These are phyloP conservation scores for Panellus pusillus DNA, from an alignment of 768 basidiomycete species.

Conservation along the genomic window DNA sequence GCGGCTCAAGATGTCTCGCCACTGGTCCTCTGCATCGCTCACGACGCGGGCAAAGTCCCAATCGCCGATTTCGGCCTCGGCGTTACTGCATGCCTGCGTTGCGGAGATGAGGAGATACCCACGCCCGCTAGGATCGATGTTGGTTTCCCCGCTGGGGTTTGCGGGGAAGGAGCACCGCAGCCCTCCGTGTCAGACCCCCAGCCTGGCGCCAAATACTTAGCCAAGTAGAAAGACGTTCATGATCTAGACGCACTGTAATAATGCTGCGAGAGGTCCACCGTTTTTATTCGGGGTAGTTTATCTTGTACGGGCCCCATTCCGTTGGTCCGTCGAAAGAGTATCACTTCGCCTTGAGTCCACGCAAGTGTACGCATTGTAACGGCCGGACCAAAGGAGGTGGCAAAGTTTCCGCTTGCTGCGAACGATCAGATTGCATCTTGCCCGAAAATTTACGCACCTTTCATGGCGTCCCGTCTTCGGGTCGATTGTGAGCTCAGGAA, in stretches of 20 bases:
- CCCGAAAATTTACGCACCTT: too few relatives aligned
- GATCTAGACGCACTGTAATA: conserved; percentile 50
- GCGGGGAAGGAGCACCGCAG: conserved; percentile 53
- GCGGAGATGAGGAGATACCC: conserved; percentile 67
- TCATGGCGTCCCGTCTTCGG: conserved; percentile 50
- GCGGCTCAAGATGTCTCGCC: conserved; percentile 59
- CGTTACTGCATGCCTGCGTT: conserved; percentile 60
- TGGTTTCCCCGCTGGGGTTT: conserved; percentile 31
- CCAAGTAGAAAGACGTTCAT: too few relatives aligned
- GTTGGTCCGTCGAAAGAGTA: conserved; percentile 45
- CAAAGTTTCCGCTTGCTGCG: conserved; percentile 44
- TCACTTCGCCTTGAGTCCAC: conserved; percentile 57
- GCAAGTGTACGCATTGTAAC: conserved; percentile 59
- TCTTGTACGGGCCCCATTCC: conserved; percentile 58
- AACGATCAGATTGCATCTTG: too few relatives aligned
- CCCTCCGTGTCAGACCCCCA: conserved; percentile 50
- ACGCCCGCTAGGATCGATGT: conserved; percentile 57
- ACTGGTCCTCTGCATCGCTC: conserved; percentile 42
- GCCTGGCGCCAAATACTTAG: too few relatives aligned
- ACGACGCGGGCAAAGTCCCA: conserved; percentile 55
- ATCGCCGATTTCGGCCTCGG: conserved; percentile 58
- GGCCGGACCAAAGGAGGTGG: conserved; percentile 58
- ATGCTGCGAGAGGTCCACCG: conserved; percentile 43
- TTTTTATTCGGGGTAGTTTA: conserved; percentile 48
- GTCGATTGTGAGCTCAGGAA: conserved; percentile 49